Evolutionary conservation across 164 flowering plant genomes (phyloP), one percentile per base, ranked within the genome.

Genomic region (Warburgia ugandensis): DNA sequence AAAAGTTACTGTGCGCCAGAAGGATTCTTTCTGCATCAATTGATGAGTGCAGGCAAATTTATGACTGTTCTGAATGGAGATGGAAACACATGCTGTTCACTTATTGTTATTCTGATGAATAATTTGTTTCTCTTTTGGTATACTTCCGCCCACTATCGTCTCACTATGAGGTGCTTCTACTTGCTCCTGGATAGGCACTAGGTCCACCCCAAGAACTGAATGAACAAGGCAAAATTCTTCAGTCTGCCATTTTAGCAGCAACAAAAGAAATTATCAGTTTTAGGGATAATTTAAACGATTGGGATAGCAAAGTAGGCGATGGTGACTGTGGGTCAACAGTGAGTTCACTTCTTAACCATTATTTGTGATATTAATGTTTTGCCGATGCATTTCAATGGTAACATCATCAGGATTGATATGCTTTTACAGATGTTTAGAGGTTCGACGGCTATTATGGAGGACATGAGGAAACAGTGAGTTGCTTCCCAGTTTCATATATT

Each of bases 241-340:
- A 91, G 72, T 65, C 62, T 54, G 94, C 86, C 60, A 85, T 87
- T 66, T 82, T 77, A 71, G 95, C 98, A 54, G 96, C 90, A 52
- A 82, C 81, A 31, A 71, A 60, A 59, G 87, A 75, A 47, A 53
- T 92, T 25, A 74, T 85, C 27, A 58, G 68, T 69, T 65, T 87
- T 8, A 80, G 23, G 61, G 95, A 87, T 36, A 63, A 41, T 61
- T 68, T 91, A 54, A 83, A 92, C 76, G 94, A 80, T 42, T 92
- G 88, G 95, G 98, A 92, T 58, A 54, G 82, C 52, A 77, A 76
- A 85, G 94, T 76, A 26, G 98, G 95, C 61, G 98, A 91, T 68
- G 96, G 95, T 49, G 98, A 92, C 59, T 92, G 98, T 76, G 98
- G 98, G 8, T 77, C 96, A 42, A 85, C 95, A 4, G 98, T 91